Percentiles rank a stretch among this genome's conserved stretches.
Conservation (phyloP, 2,329 filamentous ascomycete species). For the Phialophora expanda region DNA sequence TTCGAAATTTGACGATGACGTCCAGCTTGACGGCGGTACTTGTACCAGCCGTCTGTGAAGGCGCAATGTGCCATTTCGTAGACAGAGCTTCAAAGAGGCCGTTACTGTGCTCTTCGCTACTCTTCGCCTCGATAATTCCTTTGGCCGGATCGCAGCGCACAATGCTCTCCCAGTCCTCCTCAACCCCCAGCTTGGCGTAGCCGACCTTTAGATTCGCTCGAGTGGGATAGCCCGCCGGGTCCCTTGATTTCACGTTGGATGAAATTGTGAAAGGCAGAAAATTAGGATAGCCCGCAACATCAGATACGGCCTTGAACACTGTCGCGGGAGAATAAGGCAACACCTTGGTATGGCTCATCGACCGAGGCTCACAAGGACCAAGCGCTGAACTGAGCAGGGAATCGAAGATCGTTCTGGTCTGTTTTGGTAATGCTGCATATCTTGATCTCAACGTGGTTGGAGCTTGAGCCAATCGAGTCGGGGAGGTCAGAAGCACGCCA, state of each 20-base stretch:
- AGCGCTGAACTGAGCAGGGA: constrained; percentile 37
- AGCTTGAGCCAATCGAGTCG: not conserved
- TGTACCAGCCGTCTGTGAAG: constrained; percentile 44
- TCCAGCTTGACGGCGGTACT: constrained; percentile 75
- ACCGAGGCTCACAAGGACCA: constrained; percentile 54
- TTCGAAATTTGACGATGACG: constrained; percentile 83
- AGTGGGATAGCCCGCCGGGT: constrained; percentile 63
- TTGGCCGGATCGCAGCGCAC: constrained; percentile 75
- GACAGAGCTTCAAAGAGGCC: constrained; percentile 54
- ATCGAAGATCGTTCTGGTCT: constrained; percentile 36
- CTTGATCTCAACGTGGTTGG: not conserved
- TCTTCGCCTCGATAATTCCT: constrained; percentile 73
- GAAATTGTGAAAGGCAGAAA: constrained; percentile 92
- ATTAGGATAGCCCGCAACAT: constrained; percentile 78
- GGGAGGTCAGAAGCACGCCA: constrained; percentile 3
- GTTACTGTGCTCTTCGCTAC: constrained; percentile 61
- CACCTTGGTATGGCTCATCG: constrained; percentile 72
- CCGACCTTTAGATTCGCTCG: constrained; percentile 81
- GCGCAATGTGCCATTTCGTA: constrained; percentile 51
- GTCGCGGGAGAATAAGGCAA: constrained; percentile 73
- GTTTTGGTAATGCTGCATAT: constrained; percentile 11
- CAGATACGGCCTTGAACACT: constrained; percentile 85
- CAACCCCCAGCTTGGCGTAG: constrained; percentile 71
- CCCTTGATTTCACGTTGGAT: constrained; percentile 78
- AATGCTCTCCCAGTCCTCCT: constrained; percentile 80